Evolutionary conservation across 1,284 basidiomycete species (phyloP).

Genomic region (Cutaneotrichosporon sp.): DNA sequence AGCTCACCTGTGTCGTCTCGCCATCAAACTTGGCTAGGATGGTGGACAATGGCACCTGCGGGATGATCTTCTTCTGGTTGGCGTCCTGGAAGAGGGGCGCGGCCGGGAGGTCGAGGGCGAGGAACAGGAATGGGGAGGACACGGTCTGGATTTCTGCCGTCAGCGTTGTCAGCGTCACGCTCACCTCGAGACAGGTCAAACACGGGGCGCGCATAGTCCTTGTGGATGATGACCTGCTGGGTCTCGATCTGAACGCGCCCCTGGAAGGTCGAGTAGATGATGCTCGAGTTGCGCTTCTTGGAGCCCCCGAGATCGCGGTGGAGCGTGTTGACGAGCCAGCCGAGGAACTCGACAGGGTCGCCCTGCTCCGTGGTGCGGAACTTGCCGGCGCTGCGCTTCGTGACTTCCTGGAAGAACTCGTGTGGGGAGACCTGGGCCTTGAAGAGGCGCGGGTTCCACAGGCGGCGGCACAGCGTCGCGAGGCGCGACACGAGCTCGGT

Average conservation of each 20-base stretch:
- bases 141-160: conserved; percentile 77
- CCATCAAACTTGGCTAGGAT: conserved; percentile 98
- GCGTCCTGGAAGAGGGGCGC: conserved; percentile 95
- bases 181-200: conserved; percentile 90
- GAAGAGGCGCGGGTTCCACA: conserved; percentile 95
- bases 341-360: conserved; percentile 93
- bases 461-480: conserved; percentile 78
- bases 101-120: conserved; percentile 92
- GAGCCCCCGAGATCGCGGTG: conserved; percentile 90
- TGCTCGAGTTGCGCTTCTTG: conserved; percentile 81
- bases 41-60: conserved; percentile 88
- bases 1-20: conserved; percentile 71
- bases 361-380: conserved; percentile 91
- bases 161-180: conserved; percentile 22
- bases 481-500: conserved; percentile 84
- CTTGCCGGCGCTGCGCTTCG: conserved; percentile 79
- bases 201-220: conserved; percentile 75
- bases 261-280: conserved; percentile 92
- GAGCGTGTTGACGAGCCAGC: conserved; percentile 91
- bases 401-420: conserved; percentile 96
- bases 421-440: conserved; percentile 98
- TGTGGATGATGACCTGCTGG: conserved; percentile 82
- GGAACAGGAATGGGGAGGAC: conserved; percentile 88
- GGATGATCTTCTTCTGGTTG: conserved; percentile 97
- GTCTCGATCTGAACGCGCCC: conserved; percentile 90